Evolutionary conservation across 1,139 yeast species (phyloP).

Genomic region (Yamadazyma friedrichii): DNA sequence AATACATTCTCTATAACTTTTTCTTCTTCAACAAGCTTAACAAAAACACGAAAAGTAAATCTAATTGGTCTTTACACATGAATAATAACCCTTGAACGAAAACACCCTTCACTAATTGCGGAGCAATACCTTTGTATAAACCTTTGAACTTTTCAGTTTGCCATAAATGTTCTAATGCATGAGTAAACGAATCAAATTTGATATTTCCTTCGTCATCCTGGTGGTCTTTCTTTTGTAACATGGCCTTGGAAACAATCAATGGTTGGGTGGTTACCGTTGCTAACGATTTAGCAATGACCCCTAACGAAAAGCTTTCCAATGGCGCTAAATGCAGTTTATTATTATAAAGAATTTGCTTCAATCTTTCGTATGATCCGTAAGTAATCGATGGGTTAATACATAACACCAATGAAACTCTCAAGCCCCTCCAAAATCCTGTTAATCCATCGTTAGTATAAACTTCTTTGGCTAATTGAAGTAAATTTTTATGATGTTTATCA

Average conservation of each 20-base stretch:
- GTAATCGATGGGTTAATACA: slow-evolving; percentile 87
- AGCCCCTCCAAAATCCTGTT: slow-evolving; percentile 79
- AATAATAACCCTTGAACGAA: slow-evolving; percentile 83
- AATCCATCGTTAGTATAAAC: slow-evolving; percentile 67
- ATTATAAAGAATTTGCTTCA: slow-evolving; percentile 55
- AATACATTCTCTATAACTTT: slow-evolving; percentile 1
- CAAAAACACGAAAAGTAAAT: slow-evolving; percentile 41
- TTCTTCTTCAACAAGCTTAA: slow-evolving; percentile 30
- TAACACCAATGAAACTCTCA: slow-evolving; percentile 75
- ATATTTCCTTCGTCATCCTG: slow-evolving; percentile 25
- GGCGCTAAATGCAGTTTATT: slow-evolving; percentile 53
- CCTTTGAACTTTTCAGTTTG: slow-evolving; percentile 38
- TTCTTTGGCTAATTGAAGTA: slow-evolving; percentile 50
- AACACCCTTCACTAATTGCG: slow-evolving; percentile 80
- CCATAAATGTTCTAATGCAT: slow-evolving; percentile 47
- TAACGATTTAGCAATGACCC: slow-evolving; percentile 76
- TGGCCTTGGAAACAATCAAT: slow-evolving; percentile 77
- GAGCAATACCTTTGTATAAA: slow-evolving; percentile 74
- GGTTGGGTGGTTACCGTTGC: slow-evolving; percentile 86
- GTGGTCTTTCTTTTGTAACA: slow-evolving; percentile 58
- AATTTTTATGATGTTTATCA: slow-evolving; percentile 39
- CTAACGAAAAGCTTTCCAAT: slow-evolving; percentile 67
- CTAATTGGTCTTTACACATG: slow-evolving; percentile 75
- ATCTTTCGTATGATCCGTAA: slow-evolving; percentile 76
- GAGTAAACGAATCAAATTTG: slow-evolving; percentile 38